Evolutionary conservation across 352 stramenopile species (phyloP).

Genomic region (Pythium graminicola): DNA sequence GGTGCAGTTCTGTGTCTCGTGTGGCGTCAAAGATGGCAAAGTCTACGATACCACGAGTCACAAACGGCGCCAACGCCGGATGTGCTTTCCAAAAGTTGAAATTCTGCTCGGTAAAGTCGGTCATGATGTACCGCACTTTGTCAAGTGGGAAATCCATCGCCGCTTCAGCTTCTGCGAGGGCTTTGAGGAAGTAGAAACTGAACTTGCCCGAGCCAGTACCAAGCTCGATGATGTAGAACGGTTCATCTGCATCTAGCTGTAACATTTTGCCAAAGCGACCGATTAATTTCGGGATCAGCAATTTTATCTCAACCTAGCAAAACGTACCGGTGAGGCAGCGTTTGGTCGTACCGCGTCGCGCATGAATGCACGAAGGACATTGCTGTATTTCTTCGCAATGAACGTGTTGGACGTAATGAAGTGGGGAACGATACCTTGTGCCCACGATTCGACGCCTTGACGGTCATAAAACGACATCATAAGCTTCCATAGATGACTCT

Average conservation of each 20-base stretch:
- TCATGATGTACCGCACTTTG: slow-evolving; percentile 94
- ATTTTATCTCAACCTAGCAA: neutral
- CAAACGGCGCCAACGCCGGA: slow-evolving; percentile 75
- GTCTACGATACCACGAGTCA: slow-evolving; percentile 84
- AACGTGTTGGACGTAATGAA: slow-evolving; percentile 96
- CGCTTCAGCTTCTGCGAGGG: slow-evolving; percentile 56
- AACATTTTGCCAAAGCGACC: neutral
- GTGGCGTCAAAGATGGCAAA: slow-evolving; percentile 93
- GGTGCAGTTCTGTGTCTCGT: slow-evolving; percentile 68
- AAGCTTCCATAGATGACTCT: slow-evolving; percentile 90
- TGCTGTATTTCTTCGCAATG: slow-evolving; percentile 88
- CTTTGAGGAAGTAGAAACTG: slow-evolving; percentile 93
- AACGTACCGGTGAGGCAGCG: slow-evolving; percentile 28
- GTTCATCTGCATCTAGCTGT: slow-evolving; percentile 67
- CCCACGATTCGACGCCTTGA: slow-evolving; percentile 83
- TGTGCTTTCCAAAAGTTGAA: slow-evolving; percentile 92
- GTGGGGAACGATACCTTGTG: slow-evolving; percentile 91
- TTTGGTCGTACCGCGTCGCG: slow-evolving; percentile 39
- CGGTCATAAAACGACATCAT: slow-evolving; percentile 94
- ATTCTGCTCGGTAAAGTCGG: slow-evolving; percentile 91
- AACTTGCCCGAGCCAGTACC: slow-evolving; percentile 92
- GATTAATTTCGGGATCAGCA: neutral
- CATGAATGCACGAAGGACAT: slow-evolving; percentile 60
- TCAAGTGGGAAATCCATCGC: slow-evolving; percentile 72
- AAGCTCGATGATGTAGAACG: slow-evolving; percentile 93